These are phyloP conservation scores for Cucurbita ficifolia DNA, from an alignment of 306 rosid species.

Conservation along the genomic window DNA sequence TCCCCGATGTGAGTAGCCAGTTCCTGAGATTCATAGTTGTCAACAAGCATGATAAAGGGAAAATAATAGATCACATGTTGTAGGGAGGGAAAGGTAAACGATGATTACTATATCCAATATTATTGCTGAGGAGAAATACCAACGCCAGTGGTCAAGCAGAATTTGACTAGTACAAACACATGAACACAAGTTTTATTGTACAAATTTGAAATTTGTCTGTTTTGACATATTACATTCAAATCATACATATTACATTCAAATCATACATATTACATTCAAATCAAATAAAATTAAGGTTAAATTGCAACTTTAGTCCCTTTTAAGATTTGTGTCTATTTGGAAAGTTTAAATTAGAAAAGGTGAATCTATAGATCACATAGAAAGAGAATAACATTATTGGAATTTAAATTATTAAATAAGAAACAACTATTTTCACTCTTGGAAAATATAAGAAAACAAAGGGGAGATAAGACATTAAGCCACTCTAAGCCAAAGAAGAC, in stretches of 20 bases:
- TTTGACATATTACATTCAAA: background rate
- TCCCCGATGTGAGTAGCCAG: conserved; percentile 94
- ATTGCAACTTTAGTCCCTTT: too few species aligned
- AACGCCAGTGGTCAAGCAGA: background rate
- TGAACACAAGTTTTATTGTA: background rate
- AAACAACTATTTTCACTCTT: background rate
- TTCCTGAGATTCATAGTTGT: conserved; percentile 33
- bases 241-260: too few species aligned
- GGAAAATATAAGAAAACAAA: background rate
- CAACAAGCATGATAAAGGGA: background rate
- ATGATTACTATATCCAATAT: background rate
- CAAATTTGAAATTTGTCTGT: background rate
- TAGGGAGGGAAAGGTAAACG: background rate
- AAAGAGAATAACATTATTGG: background rate
- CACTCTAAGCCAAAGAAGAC: background rate
- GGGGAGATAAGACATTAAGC: background rate
- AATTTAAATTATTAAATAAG: background rate
- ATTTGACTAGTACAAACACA: background rate
- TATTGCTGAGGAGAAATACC: background rate
- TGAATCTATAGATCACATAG: background rate
- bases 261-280: background rate
- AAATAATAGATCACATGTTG: background rate
- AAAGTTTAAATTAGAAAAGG: background rate
- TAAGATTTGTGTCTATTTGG: too few species aligned
- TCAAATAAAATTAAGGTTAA: background rate